Percentiles rank a stretch among this genome's conserved stretches.
Evolutionary conservation across 345 rosid species (phyloP).

Genomic region (Arabidopsis arenosa): DNA sequence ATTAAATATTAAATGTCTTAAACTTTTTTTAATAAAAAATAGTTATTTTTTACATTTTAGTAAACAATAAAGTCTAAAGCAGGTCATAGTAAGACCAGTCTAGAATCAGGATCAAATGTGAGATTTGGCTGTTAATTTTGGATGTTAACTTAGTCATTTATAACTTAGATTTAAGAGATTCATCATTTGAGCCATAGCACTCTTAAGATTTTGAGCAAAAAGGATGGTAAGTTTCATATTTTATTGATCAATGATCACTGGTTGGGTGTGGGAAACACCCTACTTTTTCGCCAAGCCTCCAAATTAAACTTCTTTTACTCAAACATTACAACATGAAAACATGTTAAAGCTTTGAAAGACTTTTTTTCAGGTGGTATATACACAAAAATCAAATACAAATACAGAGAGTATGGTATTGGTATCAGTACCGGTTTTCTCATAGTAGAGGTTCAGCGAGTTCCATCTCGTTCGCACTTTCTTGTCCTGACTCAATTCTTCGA

Average conservation of each 20-base stretch:
- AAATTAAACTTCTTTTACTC: background rate
- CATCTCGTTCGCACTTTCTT: slow-evolving; percentile 80
- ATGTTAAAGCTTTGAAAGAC: slow-evolving; percentile 24
- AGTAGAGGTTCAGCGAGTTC: slow-evolving; percentile 96
- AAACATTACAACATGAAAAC: slow-evolving; percentile 26
- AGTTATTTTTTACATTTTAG: no score
- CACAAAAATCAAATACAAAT: slow-evolving; percentile 21
- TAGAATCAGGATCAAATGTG: background rate
- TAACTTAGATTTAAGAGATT: background rate
- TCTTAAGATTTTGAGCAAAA: background rate
- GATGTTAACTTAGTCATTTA: background rate
- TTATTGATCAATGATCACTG: slow-evolving; percentile 31
- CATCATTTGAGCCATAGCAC: background rate
- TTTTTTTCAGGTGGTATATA: slow-evolving; percentile 32
- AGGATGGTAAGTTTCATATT: background rate
- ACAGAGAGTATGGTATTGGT: slow-evolving; percentile 12
- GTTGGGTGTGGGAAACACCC: background rate
- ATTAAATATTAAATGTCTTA: no score
- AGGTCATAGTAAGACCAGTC: no score
- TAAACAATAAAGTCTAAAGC: no score
- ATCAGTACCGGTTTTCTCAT: slow-evolving; percentile 46
- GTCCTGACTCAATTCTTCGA: slow-evolving; percentile 52
- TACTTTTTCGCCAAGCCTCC: background rate
- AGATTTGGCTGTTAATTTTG: background rate
- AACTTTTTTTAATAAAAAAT: no score